Conservation (phyloP, 148 eudicot species). For the Rhododendron ovatum region DNA sequence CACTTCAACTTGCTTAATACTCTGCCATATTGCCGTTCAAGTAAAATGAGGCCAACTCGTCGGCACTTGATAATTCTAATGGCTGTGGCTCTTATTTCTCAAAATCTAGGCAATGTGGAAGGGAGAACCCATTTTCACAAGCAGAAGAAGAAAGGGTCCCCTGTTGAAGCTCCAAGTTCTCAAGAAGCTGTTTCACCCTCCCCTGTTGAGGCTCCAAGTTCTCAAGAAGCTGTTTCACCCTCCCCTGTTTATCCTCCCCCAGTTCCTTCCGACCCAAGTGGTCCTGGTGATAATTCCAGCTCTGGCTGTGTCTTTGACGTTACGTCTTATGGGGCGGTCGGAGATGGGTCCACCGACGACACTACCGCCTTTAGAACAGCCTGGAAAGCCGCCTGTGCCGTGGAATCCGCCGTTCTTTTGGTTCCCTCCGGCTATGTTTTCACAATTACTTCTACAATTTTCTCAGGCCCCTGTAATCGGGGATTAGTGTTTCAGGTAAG, state of each 20-base stretch:
- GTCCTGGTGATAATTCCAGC: constrained; percentile 8
- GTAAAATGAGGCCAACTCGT: constrained; percentile 13
- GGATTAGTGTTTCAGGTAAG: constrained; percentile 78
- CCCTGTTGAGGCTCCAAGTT: constrained; percentile 11
- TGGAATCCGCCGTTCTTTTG: constrained; percentile 50
- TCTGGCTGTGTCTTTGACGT: constrained; percentile 68
- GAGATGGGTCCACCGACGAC: constrained; percentile 73
- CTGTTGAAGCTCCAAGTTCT: background rate
- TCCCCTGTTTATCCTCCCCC: constrained; percentile 33
- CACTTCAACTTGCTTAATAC: background rate
- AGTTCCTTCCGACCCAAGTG: constrained; percentile 38
- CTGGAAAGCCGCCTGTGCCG: constrained; percentile 91
- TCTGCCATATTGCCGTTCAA: background rate
- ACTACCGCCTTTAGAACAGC: constrained; percentile 65
- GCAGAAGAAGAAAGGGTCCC: constrained; percentile 24
- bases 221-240: constrained; percentile 17
- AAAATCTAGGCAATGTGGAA: constrained; percentile 31
- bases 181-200: constrained; percentile 22
- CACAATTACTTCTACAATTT: constrained; percentile 72
- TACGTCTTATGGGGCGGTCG: constrained; percentile 63
- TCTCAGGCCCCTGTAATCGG: constrained; percentile 82
- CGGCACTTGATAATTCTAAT: constrained; percentile 9
- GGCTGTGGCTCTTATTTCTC: constrained; percentile 7
- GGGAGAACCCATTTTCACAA: constrained; percentile 59
- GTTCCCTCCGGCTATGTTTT: constrained; percentile 52